A percentile compares a stretch with the other conserved stretches of the same genome.
phyloP scores from a whole-genome alignment of 768 basidiomycete species.

The Amanita phalloides region DNA sequence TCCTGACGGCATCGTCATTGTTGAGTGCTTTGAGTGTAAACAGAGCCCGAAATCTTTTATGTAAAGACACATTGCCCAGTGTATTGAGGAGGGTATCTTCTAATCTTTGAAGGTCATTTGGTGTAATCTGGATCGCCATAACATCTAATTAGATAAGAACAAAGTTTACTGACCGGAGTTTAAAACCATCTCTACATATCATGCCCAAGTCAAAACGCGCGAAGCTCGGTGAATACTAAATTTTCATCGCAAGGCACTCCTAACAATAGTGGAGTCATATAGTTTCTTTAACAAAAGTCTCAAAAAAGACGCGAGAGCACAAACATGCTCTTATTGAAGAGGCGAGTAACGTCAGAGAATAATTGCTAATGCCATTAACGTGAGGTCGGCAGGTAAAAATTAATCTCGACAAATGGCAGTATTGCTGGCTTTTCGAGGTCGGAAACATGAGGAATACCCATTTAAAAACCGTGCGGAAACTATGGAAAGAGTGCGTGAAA shows the following conservation, averaged over 20 bases:
- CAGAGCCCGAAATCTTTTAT: constrained; percentile 81
- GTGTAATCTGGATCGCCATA: constrained; percentile 26
- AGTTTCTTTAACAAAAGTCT: constrained; percentile 92
- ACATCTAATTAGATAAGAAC: neutral
- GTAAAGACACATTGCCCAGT: constrained; percentile 62
- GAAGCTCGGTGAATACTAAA: constrained; percentile 61
- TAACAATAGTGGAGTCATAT: constrained; percentile 11
- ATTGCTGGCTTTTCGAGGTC: constrained; percentile 93
- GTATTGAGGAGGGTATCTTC: constrained; percentile 72
- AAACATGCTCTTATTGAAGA: constrained; percentile 78
- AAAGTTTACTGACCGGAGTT: constrained; percentile 35
- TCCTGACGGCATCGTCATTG: constrained; percentile 65
- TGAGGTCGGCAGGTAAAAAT: constrained; percentile 54
- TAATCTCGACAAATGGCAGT: constrained; percentile 82
- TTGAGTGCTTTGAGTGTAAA: constrained; percentile 87
- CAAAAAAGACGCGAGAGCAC: constrained; percentile 86
- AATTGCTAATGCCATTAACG: neutral
- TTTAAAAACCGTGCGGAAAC: constrained; percentile 83
- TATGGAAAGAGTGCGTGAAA: constrained; percentile 80
- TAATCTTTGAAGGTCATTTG: constrained; percentile 54
- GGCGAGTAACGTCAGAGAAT: constrained; percentile 17
- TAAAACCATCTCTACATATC: constrained; percentile 21
- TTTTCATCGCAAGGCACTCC: constrained; percentile 5
- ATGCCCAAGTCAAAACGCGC: constrained; percentile 90
- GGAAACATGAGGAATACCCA: constrained; percentile 94